phyloP scores from a whole-genome alignment of 768 basidiomycete species.

The Pisolithus albus region DNA sequence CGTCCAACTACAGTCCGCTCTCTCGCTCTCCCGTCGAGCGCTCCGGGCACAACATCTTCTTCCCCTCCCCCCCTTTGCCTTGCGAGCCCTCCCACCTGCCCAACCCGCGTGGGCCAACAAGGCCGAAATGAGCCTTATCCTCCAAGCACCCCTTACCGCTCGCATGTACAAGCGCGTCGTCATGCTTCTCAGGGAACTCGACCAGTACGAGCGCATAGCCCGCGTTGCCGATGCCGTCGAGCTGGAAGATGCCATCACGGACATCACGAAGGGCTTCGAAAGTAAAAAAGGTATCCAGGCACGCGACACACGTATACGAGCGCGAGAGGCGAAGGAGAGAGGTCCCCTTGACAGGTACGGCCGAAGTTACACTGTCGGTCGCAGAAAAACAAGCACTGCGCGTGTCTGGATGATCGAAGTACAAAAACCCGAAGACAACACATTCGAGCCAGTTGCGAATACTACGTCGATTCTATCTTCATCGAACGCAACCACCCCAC shows the following conservation, averaged over 20 bases:
- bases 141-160: conserved; percentile 57
- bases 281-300: conserved; percentile 51
- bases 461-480: conserved; percentile 11
- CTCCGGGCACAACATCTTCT: conserved; percentile 63
- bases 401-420: conserved; percentile 90
- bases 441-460: conserved; percentile 4
- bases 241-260: conserved; percentile 42
- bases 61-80: conserved; percentile 71
- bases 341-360: conserved; percentile 66
- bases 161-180: conserved; percentile 64
- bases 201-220: conserved; percentile 56
- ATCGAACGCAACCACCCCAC: conserved; percentile 9
- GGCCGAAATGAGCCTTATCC: conserved; percentile 47
- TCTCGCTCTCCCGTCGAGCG: conserved; percentile 47
- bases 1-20: conserved; percentile 55
- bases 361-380: conserved; percentile 80
- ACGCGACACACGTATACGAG: conserved; percentile 24
- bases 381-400: conserved; percentile 84
- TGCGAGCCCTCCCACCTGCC: conserved; percentile 49
- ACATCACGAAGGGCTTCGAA: conserved; percentile 59
- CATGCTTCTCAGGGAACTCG: conserved; percentile 56
- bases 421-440: conserved; percentile 10
- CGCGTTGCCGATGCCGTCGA: conserved; percentile 50
- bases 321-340: conserved; percentile 35
- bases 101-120: conserved; percentile 65